Conservation (phyloP, 1,139 yeast genomes). For the Diutina rugosa region DNA sequence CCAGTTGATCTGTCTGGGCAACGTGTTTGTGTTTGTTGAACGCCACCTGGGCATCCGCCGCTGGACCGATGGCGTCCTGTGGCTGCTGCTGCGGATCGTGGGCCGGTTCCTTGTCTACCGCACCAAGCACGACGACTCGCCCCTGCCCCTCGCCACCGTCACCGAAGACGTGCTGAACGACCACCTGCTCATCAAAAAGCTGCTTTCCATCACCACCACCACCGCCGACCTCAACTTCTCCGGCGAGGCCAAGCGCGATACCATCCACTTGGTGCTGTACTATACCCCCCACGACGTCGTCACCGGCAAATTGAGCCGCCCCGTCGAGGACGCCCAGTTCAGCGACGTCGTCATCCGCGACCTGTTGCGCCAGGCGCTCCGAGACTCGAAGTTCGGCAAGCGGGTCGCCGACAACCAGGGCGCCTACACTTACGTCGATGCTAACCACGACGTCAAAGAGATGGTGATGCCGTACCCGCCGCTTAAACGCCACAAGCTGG, state of each 20-base stretch:
- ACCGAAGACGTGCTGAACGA: not conserved
- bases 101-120: not conserved
- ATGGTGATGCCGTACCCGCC: not conserved
- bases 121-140: not conserved
- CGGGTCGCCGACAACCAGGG: not conserved
- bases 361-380: not conserved
- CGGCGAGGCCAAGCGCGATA: not conserved
- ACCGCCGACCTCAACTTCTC: not conserved
- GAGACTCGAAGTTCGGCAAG: not conserved
- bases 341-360: not conserved
- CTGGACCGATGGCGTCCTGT: not conserved
- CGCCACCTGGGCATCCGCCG: not conserved
- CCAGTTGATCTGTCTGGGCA: not conserved
- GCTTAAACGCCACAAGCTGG: not conserved
- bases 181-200: not conserved
- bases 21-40: not conserved
- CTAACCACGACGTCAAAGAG: not conserved
- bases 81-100: not conserved
- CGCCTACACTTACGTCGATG: not conserved
- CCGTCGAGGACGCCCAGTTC: not conserved
- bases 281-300: not conserved
- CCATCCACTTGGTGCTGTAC: not conserved
- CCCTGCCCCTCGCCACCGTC: not conserved
- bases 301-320: not conserved
- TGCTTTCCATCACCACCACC: not conserved